A percentile compares a stretch with the other conserved stretches of the same genome.
Conservation (phyloP, 352 stramenopile species). For the Globisporangium sylvaticum region DNA sequence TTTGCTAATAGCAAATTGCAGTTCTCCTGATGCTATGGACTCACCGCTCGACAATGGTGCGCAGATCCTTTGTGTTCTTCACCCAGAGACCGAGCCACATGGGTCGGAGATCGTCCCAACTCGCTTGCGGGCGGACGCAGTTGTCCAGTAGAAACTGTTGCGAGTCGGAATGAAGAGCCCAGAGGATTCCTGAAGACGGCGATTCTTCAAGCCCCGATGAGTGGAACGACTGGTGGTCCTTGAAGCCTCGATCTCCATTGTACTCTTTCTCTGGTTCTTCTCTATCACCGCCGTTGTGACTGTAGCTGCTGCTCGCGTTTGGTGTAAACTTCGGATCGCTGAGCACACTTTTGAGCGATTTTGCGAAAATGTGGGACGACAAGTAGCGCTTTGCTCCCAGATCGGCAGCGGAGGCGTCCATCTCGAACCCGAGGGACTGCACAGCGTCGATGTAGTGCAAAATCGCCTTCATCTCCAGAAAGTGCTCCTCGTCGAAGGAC, state of each 20-base stretch:
- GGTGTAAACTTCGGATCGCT: constrained; percentile 17
- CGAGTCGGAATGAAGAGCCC: constrained; percentile 82
- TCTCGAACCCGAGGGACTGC: constrained; percentile 71
- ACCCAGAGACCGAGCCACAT: constrained; percentile 82
- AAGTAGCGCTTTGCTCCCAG: constrained; percentile 74
- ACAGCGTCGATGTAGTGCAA: constrained; percentile 62
- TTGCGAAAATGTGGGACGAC: constrained; percentile 62
- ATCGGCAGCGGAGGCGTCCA: constrained; percentile 73
- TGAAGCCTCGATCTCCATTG: background rate
- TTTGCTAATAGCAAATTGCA: background rate
- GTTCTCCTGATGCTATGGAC: background rate
- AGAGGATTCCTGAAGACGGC: constrained; percentile 69
- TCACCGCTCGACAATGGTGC: constrained; percentile 61
- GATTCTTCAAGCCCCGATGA: constrained; percentile 35
- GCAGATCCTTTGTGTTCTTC: constrained; percentile 68
- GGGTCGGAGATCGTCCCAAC: constrained; percentile 60
- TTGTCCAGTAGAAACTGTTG: constrained; percentile 73
- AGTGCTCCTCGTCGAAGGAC: constrained; percentile 59
- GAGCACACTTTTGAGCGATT: constrained; percentile 49
- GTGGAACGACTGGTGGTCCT: background rate
- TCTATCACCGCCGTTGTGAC: background rate
- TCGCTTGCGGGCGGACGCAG: constrained; percentile 49
- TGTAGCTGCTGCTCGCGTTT: constrained; percentile 13
- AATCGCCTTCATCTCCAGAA: constrained; percentile 71
- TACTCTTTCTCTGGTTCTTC: constrained; percentile 11